Conservation (phyloP, 306 rosid species). For the Sesbania bispinosa region DNA sequence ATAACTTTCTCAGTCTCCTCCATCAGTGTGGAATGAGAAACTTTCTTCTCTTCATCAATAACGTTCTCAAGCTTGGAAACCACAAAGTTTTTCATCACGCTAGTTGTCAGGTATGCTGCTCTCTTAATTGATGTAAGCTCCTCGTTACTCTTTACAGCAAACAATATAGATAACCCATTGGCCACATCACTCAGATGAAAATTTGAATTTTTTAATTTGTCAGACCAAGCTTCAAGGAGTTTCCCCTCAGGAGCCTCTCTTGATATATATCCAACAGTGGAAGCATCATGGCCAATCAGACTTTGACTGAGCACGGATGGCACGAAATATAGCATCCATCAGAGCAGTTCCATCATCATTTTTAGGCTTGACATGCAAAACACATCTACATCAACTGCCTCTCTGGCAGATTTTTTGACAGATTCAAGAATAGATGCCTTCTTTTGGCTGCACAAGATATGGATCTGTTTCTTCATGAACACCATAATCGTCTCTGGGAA, state of each 20-base stretch:
- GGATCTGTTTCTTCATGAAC: conserved; percentile 74
- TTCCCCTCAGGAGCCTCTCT: conserved; percentile 92
- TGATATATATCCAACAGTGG: conserved; percentile 66
- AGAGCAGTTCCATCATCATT: conserved; percentile 70
- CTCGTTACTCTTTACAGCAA: conserved; percentile 61
- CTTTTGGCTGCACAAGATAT: conserved; percentile 81
- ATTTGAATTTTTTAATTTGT: conserved; percentile 52
- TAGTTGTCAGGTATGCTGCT: conserved; percentile 75
- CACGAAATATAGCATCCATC: conserved; percentile 69
- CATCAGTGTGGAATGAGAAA: conserved; percentile 80
- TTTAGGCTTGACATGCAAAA: conserved; percentile 73
- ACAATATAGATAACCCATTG: conserved; percentile 70
- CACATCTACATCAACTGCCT: conserved; percentile 65
- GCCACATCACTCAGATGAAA: conserved; percentile 62
- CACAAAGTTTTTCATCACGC: conserved; percentile 76
- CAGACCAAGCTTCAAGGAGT: conserved; percentile 73
- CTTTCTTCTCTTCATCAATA: conserved; percentile 88
- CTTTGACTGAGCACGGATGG: conserved; percentile 57
- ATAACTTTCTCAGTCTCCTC: conserved; percentile 91
- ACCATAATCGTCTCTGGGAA: conserved; percentile 94
- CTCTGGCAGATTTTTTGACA: conserved; percentile 63
- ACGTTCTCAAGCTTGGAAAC: conserved; percentile 85
- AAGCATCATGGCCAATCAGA: conserved; percentile 50
- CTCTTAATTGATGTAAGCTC: conserved; percentile 74
- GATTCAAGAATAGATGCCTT: conserved; percentile 77